Percentiles rank a stretch among this genome's conserved stretches.
Evolutionary conservation across 441 rosid species (phyloP).

Genomic region (Populus hybrid): DNA sequence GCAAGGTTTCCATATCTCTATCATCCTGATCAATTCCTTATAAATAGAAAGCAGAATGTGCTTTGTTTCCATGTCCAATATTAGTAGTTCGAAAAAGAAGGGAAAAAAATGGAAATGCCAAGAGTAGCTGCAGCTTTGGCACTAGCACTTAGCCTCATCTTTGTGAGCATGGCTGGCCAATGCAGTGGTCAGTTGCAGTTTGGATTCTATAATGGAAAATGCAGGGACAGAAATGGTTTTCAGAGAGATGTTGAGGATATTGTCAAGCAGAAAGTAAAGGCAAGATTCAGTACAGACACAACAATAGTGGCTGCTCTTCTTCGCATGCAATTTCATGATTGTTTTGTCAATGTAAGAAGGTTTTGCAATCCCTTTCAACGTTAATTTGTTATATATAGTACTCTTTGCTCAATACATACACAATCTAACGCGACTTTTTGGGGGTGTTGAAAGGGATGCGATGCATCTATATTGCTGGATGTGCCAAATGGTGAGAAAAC

Average conservation of each 20-base stretch:
- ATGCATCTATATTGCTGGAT: conserved; percentile 61
- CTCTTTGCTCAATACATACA: too few species aligned
- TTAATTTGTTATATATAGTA: too few species aligned
- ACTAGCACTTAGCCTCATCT: conserved; percentile 26
- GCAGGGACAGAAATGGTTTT: conserved; percentile 1
- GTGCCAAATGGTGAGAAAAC: conserved; percentile 42
- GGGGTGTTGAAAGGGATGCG: conserved; percentile 50
- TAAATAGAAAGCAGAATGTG: neutral
- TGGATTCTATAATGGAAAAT: conserved; percentile 32
- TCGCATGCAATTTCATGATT: conserved; percentile 59
- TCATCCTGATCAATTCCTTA: neutral
- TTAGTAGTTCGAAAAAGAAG: neutral
- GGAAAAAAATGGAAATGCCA: conserved; percentile 5
- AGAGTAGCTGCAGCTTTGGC: conserved; percentile 20
- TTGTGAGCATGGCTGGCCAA: conserved; percentile 28
- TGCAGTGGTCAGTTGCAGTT: conserved; percentile 29
- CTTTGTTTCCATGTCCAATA: neutral
- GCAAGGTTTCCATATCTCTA: neutral
- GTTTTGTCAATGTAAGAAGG: conserved; percentile 50
- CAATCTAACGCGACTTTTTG: neutral
- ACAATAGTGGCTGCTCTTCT: conserved; percentile 43
- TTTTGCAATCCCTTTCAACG: neutral
- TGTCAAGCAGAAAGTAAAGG: conserved; percentile 20
- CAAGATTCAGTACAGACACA: conserved; percentile 8
- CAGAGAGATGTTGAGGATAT: conserved; percentile 31